Percentiles rank a stretch among this genome's conserved stretches.
Evolutionary conservation across 495 filamentous ascomycete species (phyloP).

Genomic region (Hypomontagnella monticulosa): DNA sequence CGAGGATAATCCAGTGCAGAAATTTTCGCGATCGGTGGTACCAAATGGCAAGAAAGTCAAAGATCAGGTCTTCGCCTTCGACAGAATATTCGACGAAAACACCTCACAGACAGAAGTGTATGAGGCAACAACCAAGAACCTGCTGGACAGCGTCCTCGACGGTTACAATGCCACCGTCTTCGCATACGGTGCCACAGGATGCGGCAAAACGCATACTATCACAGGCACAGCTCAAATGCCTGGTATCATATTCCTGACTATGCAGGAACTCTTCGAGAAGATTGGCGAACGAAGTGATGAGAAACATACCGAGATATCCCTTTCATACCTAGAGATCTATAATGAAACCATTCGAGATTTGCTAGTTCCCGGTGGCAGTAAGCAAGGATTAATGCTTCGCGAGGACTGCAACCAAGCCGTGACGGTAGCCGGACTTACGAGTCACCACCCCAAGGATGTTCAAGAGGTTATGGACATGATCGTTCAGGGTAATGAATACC

Average conservation of each 20-base stretch:
- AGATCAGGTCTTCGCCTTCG: conserved; percentile 97
- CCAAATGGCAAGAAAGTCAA: conserved; percentile 92
- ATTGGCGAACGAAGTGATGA: conserved; percentile 86
- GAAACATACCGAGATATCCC: conserved; percentile 87
- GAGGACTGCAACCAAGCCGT: conserved; percentile 96
- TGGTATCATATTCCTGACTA: conserved; percentile 97
- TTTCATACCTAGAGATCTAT: conserved; percentile 98
- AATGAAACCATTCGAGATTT: conserved; percentile 98
- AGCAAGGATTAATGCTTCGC: conserved; percentile 88
- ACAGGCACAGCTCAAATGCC: conserved; percentile 93
- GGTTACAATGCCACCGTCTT: conserved; percentile 99
- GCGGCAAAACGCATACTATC: conserved; percentile 98
- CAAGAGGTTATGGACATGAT: conserved; percentile 99
- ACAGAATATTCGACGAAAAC: conserved; percentile 96
- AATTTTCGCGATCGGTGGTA: conserved; percentile 83
- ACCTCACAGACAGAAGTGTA: conserved; percentile 94
- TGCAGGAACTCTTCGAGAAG: conserved; percentile 97
- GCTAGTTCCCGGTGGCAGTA: conserved; percentile 85
- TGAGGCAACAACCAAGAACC: conserved; percentile 86
- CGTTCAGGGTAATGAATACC: conserved; percentile 89
- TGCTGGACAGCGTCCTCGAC: conserved; percentile 94
- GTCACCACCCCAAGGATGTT: conserved; percentile 84
- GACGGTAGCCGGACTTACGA: conserved; percentile 89
- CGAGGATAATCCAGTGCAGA: conserved; percentile 94
- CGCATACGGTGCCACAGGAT: conserved; percentile 97